Evolutionary conservation across 73 alveolate genomes (phyloP).

Genomic region (Tetrahymena thermophila): DNA sequence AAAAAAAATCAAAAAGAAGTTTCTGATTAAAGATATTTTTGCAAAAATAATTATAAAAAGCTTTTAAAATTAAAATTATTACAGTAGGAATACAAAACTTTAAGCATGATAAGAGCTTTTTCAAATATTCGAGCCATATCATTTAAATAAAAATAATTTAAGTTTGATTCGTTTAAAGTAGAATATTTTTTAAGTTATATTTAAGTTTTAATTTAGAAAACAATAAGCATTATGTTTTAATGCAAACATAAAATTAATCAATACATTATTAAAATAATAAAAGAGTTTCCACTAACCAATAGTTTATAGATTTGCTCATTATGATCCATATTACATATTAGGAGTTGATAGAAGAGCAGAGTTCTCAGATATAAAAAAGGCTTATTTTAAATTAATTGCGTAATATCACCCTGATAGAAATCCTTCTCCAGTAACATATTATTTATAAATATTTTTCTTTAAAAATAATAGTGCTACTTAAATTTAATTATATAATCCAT

Average conservation of each 20-base stretch:
- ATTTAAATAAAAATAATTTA: too few species aligned
- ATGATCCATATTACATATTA: constrained; percentile 11
- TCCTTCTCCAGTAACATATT: neutral
- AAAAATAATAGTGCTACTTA: neutral
- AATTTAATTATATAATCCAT: neutral
- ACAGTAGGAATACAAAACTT: neutral
- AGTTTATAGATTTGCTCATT: neutral
- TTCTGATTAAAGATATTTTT: neutral
- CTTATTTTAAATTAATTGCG: constrained; percentile 13
- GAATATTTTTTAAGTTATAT: neutral
- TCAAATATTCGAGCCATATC: neutral
- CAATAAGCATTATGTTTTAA: neutral
- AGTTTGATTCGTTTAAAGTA: neutral
- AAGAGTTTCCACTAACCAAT: neutral
- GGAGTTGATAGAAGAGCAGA: constrained; percentile 3
- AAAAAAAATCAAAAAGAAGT: neutral
- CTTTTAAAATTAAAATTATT: neutral
- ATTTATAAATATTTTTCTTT: neutral
- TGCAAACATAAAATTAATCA: neutral
- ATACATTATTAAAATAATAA: neutral
- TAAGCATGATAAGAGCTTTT: neutral
- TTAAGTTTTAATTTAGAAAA: too few species aligned
- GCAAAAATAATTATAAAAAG: neutral
- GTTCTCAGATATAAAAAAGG: constrained; percentile 1
- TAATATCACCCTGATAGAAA: constrained; percentile 9